Base-by-base conservation (phyloP, 2,329 filamentous ascomycete species). In the Cytospora paraplurivora region DNA sequence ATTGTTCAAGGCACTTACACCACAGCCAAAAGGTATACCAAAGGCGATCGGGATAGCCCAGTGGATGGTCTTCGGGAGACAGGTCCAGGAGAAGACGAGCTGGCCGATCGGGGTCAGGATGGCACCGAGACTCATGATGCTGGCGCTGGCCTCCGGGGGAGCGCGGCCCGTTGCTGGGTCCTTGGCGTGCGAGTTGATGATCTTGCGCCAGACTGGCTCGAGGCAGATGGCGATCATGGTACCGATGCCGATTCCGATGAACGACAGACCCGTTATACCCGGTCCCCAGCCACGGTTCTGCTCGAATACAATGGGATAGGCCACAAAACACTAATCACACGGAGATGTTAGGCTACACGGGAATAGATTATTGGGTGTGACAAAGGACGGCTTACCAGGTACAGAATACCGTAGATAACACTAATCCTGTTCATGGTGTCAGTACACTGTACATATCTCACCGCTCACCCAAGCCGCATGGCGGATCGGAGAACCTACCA, bases 61-160 rank as follows among this genome's bases (percentile, higher is more conserved):
- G 73, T 92, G 93, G 37, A 96, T 91, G 5, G 85, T 84, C 0
- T 76, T 78, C 0, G 93, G 93, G 0, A 92, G 85, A 66, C 88
- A 93, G 0, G 93, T 96, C 92, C 92, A 97, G 0, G 91, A 87
- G 72, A 97, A 97, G 74, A 88, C 89, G 32, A 97, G 83, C 75
- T 97, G 89, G 17, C 93, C 93, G 3, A 91, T 74, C 0, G 92
- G 90, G 0, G 90, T 87, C 1, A 92, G 78, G 1, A 96, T 73
- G 0, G 91, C 86, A 4, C 90, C 91, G 33, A 96, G 85, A 69
- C 88, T 91, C 71, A 97, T 90, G 62, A 95, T 83, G 50, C 87
- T 85, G 4, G 94, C 91, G 68, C 91, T 92, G 1, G 92, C 89
- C 76, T 97, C 93, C 0, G 93, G 93, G 0, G 85, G 81, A 0